Evolutionary conservation across 257 asterid species (phyloP), one percentile per base, ranked within the genome.

Genomic region (Solanum chilense): DNA sequence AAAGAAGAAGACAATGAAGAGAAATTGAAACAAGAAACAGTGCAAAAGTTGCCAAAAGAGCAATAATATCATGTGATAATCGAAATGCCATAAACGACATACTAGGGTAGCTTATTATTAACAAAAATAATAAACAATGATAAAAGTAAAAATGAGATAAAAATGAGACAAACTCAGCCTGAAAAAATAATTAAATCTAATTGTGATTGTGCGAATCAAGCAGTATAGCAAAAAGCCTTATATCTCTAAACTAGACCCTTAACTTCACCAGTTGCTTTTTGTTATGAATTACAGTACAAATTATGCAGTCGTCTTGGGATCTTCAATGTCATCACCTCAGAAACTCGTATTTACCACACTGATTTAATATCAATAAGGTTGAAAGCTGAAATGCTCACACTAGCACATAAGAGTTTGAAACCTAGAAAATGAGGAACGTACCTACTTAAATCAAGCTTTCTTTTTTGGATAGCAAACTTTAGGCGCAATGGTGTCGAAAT

Each of bases 371-470:
- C 44, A 47, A 47, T 9, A 47, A 80, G 85, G 41, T 80, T 16
- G 41, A 29, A 27, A 31, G 9, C 29, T 80, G 68, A 47, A 29
- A 80, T 47, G 44, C 29, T 20, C 25, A 56, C 84, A 15, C 83
- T 77, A 44, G 82, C 42, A 71, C 44, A 82, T 47, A 85, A 18
- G 56, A 83, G 41, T 66, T 39, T 62, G 83, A 80, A 11, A 69
- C 41, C 10, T 13, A 35, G 58, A 64, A 89, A 85, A 14, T 85
- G 80, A 47, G 85, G 41, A 85, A 86, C 97, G 89, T 90, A 96
- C 99, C 95, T 93, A 94, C 98, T 95, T 82, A 96, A 89, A 93
- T 96, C 97, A 85, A 96, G 99, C 87, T 96, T 96, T 90, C 95
- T 92, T 87, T 95, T 96, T 76, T 91, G 93, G 88, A 93, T 89